Conservation (phyloP, 768 basidiomycete genomes). For the Trametes elegans region DNA sequence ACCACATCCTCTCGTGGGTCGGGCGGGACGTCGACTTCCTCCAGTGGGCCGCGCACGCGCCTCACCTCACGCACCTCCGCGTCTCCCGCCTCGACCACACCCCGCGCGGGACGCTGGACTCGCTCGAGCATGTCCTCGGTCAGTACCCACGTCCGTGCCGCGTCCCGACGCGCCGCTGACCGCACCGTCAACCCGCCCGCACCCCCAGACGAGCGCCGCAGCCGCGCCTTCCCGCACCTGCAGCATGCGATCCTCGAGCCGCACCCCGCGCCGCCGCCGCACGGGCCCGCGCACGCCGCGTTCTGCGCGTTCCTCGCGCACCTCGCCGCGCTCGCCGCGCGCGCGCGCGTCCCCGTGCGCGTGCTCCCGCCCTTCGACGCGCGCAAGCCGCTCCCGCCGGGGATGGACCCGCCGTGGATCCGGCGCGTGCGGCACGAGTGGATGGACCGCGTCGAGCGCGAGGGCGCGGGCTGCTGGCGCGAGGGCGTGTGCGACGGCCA, state of each 20-base stretch:
- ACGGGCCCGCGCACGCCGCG: not conserved
- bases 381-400: not conserved
- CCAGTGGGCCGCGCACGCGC: slow-evolving; percentile 16
- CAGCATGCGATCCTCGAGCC: slow-evolving; percentile 10
- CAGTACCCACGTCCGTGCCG: not conserved
- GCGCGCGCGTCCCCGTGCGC: slow-evolving; percentile 9
- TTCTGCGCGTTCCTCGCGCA: slow-evolving; percentile 9
- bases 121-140: slow-evolving; percentile 13
- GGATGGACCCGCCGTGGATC: slow-evolving; percentile 10
- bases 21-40: slow-evolving; percentile 15
- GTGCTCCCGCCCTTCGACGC: slow-evolving; percentile 5
- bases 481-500: slow-evolving; percentile 1
- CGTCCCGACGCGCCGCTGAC: too few species aligned
- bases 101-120: slow-evolving; percentile 7
- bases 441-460: slow-evolving; percentile 55
- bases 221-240: slow-evolving; percentile 6
- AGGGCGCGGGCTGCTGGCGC: slow-evolving; percentile 5
- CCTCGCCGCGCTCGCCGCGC: slow-evolving; percentile 1
- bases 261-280: slow-evolving; percentile 6
- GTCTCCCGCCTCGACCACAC: slow-evolving; percentile 13
- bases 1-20: slow-evolving; percentile 14
- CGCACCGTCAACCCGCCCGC: not conserved
- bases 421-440: slow-evolving; percentile 57
- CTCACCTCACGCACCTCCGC: slow-evolving; percentile 15
- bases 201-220: not conserved